Base-by-base conservation (phyloP, 768 basidiomycete species). In the Pleurotus djamor region DNA sequence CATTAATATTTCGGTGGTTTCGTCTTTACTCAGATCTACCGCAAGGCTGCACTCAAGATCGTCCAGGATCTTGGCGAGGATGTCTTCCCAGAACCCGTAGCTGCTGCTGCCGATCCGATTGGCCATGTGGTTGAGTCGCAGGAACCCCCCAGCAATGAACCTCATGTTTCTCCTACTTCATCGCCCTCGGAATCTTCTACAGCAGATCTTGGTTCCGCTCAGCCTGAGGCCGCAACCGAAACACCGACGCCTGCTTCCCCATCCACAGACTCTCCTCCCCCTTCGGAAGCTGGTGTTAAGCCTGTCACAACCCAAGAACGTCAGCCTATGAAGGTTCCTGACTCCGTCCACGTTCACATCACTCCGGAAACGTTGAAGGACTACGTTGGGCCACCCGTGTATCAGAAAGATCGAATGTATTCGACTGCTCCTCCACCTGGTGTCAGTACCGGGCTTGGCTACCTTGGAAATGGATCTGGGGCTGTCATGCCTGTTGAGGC, bases 401-500 rank as follows among this genome's bases (percentile, higher is more conserved):
- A 97, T 71, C 93, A 98, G 72, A 93, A 93, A 73, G 96, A 98
- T 66, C 75, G 96, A 61, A 83, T 99, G 81, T 99, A 97, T 66
- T 80, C 82, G 12, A 76, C 77, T 36, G 74, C 85, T 0, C 92
- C 94, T 0, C 96, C 96, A 1, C 84, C 94, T 3, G 97, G 97
- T 36, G 97, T 99, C 35, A 91, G 88, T 67, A 97, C 94, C 12
- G 97, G 97, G 14, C 75, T 99, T 3, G 97, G 97, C 3, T 98
- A 98, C 72, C 78, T 96, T 28, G 96, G 96, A 1, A 98, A 98
- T 71, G 97, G 97, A 0, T 91, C 90, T 12, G 97, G 97, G 28
- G 91, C 94, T 4, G 92, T 98, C 45, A 96, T 98, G 94, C 96
- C 96, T 16, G 87, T 99, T 33, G 97, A 99, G 75, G 94, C 91